Percentiles rank a stretch among this genome's conserved stretches.
Evolutionary conservation across 2,329 filamentous ascomycete genomes (phyloP).

Genomic region (Cladophialophora yegresii): DNA sequence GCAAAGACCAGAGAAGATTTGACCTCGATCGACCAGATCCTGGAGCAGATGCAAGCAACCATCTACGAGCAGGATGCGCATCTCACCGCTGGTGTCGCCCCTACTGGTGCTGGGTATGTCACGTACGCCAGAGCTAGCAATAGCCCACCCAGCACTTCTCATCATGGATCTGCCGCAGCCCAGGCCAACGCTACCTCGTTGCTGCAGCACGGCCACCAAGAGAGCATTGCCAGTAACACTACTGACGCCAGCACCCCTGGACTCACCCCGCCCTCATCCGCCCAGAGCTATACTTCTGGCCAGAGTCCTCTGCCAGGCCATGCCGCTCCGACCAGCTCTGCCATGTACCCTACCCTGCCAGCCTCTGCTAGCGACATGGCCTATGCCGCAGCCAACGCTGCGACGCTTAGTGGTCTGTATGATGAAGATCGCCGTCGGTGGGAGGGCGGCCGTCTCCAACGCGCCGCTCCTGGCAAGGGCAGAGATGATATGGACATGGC

Average conservation of each 20-base stretch:
- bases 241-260: conserved; percentile 59
- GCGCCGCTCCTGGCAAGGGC: conserved; percentile 50
- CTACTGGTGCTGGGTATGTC: conserved; percentile 69
- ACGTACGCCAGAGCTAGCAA: conserved; percentile 54
- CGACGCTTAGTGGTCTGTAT: conserved; percentile 61
- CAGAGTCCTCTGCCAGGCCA: conserved; percentile 56
- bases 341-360: conserved; percentile 66
- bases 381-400: conserved; percentile 60
- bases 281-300: conserved; percentile 63
- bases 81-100: conserved; percentile 75
- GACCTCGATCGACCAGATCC: conserved; percentile 87
- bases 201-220: conserved; percentile 34
- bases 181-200: conserved; percentile 38
- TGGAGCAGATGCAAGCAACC: conserved; percentile 93
- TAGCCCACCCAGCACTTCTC: conserved; percentile 55
- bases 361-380: conserved; percentile 59
- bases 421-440: conserved; percentile 64
- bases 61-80: conserved; percentile 91
- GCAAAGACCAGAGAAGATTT: conserved; percentile 92
- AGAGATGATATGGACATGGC: conserved; percentile 44
- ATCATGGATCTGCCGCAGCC: conserved; percentile 47
- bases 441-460: conserved; percentile 62
- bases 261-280: conserved; percentile 63
- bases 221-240: conserved; percentile 41
- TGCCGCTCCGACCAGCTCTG: conserved; percentile 40